Base-by-base conservation (phyloP, 164 flowering plant genomes). In the Akebia trifoliata region DNA sequence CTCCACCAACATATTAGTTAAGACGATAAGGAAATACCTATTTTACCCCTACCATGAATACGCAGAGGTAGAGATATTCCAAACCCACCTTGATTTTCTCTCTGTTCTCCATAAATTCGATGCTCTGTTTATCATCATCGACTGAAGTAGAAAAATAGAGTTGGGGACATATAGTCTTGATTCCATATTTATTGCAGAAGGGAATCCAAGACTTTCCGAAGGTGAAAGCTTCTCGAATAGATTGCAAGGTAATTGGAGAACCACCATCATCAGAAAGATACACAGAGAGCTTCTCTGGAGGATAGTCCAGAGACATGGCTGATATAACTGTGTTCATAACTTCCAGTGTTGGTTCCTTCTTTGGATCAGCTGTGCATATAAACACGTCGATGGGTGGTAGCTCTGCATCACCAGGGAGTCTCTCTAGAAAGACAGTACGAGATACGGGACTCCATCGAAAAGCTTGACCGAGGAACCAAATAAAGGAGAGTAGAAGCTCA, bases 201-300 rank as follows among this genome's bases (percentile, higher is more conserved):
- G 86, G 83, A 47, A 87, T 24, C 95, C 95, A 85, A 8, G 12
- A 25, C 58, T 40, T 67, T 0, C 78, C 85, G 46, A 85, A 85
- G 2, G 10, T 8, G 44, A 56, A 63, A 24, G 90, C 85, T 63
- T 77, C 77, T 30, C 45, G 65, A 47, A 78, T 29, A 1, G 70
- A 81, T 17, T 14, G 38, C 55, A 83, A 31, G 0, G 90, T 85
- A 6, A 72, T 6, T 2, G 65, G 5, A 4, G 90, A 74, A 0
- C 85, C 84, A 0, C 73, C 89, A 68, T 87, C 91, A 43, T 87
- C 95, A 0, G 91, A 85, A n/a, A 87, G 47, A 56, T 83, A 83
- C 47, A 85, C 79, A 14, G 65, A 37, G 5, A 87, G 74, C 75
- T 80, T 85, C 39, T 78, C 76, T 3, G 73, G 44, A 0, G 95